Base-by-base conservation (phyloP, 2,329 filamentous ascomycete species). In the Fusarium fujikuroi region DNA sequence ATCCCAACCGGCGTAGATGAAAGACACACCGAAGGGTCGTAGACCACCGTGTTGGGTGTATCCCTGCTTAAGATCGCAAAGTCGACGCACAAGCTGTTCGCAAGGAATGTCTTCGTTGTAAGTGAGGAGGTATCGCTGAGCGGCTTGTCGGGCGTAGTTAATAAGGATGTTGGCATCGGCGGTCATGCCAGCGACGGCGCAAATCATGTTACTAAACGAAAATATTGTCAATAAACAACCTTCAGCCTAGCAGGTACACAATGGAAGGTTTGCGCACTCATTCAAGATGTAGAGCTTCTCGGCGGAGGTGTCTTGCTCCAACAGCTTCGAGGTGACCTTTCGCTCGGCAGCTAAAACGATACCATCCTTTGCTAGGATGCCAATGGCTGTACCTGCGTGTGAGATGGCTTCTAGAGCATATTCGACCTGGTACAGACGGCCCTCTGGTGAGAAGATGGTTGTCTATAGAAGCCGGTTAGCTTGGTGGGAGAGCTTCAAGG, bases 51-150 rank as follows among this genome's bases (percentile, higher is more conserved):
- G 96, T 84, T 99, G 96, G 75, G 96, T 99, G 87, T 99, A 99
- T 71, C 96, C 95, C 85, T 99, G 96, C 89, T 99, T 99, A 76
- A 98, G 87, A 87, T 99, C 96, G 85, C 97, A 99, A 79, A 99
- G 89, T 78, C 94, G 91, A 79, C 96, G 95, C 70, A 99, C 96
- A 66, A 99, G 93, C 85, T 99, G 96, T 84, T 99, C 96, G 87
- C 96, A 99, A 67, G 96, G 96, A 75, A 99, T 99, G 82, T 99
- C 96, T 92, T 98, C 95, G 88, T 98, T 97, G 89, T 99, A 99
- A 79, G 95, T 99, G 76, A 97, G 91, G 83, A 99, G 95, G 86
- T 99, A 98, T 81, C 93, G 91, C 87, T 99, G 96, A 79, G 96
- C 96, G 79, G 94, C 93, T 90, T 97, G 94, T 79, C 96, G 95